A percentile compares a stretch with the other conserved stretches of the same genome.
Evolutionary conservation across 2,329 filamentous ascomycete species (phyloP).

Genomic region (Dothidotthia symphoricarpi): DNA sequence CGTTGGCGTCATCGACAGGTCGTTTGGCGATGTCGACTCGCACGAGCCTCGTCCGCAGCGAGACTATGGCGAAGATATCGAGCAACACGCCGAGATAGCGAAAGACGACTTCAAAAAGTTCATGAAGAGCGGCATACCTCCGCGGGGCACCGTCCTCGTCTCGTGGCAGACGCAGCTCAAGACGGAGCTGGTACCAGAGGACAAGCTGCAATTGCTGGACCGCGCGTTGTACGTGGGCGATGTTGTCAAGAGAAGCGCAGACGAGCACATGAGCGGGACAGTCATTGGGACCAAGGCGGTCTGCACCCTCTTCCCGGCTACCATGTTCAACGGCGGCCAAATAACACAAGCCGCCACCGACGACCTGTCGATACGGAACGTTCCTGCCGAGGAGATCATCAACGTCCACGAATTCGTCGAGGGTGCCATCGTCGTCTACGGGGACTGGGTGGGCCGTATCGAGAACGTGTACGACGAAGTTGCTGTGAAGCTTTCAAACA

Average conservation of each 20-base stretch:
- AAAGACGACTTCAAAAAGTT: conserved; percentile 40
- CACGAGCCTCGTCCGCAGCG: conserved; percentile 47
- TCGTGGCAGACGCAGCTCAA: conserved; percentile 47
- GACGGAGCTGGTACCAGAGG: conserved; percentile 43
- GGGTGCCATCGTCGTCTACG: conserved; percentile 55
- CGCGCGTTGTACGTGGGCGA: conserved; percentile 56
- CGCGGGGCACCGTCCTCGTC: conserved; percentile 53
- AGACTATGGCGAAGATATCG: conserved; percentile 41
- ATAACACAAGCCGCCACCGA: conserved; percentile 25
- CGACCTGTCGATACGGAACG: conserved; percentile 39
- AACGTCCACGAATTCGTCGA: conserved; percentile 48
- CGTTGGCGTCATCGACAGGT: conserved; percentile 48
- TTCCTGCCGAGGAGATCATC: conserved; percentile 49
- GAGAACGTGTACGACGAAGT: conserved; percentile 52
- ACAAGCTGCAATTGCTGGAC: conserved; percentile 53
- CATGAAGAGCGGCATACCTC: conserved; percentile 48
- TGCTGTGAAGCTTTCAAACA: conserved; percentile 52
- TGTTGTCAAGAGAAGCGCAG: conserved; percentile 52
- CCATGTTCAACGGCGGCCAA: conserved; percentile 25
- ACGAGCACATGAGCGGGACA: conserved; percentile 54
- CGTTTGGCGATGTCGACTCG: conserved; percentile 46
- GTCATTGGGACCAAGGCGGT: conserved; percentile 51
- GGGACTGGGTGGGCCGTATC: conserved; percentile 57
- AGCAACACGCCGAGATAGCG: conserved; percentile 36
- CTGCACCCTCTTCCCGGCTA: conserved; percentile 46